These are phyloP conservation scores for Macrocystidia cucumis DNA, from an alignment of 1,284 basidiomycete genomes.

Conservation along the genomic window DNA sequence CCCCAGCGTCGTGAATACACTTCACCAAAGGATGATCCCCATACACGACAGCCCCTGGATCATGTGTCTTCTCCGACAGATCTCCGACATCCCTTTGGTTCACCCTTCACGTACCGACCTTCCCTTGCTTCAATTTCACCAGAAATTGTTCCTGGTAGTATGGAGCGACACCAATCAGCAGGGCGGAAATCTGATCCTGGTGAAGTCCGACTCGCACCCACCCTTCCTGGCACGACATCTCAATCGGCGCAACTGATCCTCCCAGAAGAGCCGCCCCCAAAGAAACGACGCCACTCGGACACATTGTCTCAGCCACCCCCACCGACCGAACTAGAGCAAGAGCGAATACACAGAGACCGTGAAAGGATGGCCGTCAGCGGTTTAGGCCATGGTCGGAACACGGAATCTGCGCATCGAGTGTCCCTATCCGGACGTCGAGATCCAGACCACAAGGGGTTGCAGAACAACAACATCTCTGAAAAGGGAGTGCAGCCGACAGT, in stretches of 20 bases:
- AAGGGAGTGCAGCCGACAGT: too few relatives aligned
- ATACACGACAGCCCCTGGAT: too few relatives aligned
- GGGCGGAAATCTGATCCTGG: constrained; percentile 13
- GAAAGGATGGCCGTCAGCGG: constrained; percentile 16
- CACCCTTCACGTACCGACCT: constrained; percentile 2
- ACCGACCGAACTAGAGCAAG: constrained; percentile 16
- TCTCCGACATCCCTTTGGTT: constrained; percentile 1
- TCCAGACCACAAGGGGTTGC: neutral
- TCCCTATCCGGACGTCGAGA: neutral
- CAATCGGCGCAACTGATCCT: constrained; percentile 8
- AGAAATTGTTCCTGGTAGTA: too few relatives aligned
- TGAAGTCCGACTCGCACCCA: constrained; percentile 5
- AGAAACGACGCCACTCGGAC: constrained; percentile 33
- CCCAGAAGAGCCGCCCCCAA: constrained; percentile 11
- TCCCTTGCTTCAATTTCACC: too few relatives aligned
- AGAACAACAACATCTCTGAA: too few relatives aligned
- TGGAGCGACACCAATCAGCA: too few relatives aligned
- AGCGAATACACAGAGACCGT: constrained; percentile 12
- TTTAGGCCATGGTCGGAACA: constrained; percentile 22
- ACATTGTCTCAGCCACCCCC: constrained; percentile 20
- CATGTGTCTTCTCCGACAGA: too few relatives aligned
- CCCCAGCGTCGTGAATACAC: too few relatives aligned
- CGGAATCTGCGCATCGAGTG: too few relatives aligned
- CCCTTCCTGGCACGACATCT: constrained; percentile 1
- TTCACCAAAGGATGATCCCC: too few relatives aligned